These are phyloP conservation scores for Gymnopus androsaceus DNA, from an alignment of 1,284 basidiomycete genomes.

Conservation along the genomic window DNA sequence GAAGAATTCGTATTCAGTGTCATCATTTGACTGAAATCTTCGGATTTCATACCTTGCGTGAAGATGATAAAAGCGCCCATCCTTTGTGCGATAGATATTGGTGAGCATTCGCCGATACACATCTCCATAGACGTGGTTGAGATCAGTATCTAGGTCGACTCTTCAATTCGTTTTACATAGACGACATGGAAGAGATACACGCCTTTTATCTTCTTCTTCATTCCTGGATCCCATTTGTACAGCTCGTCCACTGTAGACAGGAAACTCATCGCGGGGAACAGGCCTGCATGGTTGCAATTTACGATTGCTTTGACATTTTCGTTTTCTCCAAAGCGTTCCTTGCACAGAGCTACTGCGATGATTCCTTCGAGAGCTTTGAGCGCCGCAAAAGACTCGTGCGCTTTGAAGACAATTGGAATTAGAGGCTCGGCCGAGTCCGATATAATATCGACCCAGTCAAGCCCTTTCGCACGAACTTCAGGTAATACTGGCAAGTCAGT, in stretches of 20 bases:
- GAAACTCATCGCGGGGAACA: constrained; percentile 13
- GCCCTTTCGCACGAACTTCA: not conserved
- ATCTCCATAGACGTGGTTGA: constrained; percentile 6
- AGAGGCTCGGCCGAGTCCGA: constrained; percentile 15
- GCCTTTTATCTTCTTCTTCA: constrained; percentile 8
- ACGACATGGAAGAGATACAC: not conserved
- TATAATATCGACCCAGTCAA: constrained; percentile 1
- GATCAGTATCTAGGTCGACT: not conserved
- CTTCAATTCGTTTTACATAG: not conserved
- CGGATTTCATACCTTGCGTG: constrained; percentile 5
- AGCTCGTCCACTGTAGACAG: constrained; percentile 7
- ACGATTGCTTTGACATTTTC: constrained; percentile 4
- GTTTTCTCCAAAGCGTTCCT: constrained; percentile 9
- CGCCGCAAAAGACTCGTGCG: constrained; percentile 28
- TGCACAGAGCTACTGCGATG: constrained; percentile 26
- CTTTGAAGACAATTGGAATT: constrained; percentile 28
- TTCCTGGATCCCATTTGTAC: constrained; percentile 7
- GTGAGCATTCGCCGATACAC: constrained; percentile 12
- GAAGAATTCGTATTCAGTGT: not conserved
- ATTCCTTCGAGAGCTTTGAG: constrained; percentile 29
- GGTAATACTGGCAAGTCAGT: constrained; percentile 2
- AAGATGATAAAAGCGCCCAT: constrained; percentile 17
- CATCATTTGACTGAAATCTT: not conserved
- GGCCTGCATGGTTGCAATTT: constrained; percentile 9
- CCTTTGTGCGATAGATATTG: constrained; percentile 20